Base-by-base conservation (phyloP, 2,329 filamentous ascomycete genomes). In the Verticillium albo-atrum region DNA sequence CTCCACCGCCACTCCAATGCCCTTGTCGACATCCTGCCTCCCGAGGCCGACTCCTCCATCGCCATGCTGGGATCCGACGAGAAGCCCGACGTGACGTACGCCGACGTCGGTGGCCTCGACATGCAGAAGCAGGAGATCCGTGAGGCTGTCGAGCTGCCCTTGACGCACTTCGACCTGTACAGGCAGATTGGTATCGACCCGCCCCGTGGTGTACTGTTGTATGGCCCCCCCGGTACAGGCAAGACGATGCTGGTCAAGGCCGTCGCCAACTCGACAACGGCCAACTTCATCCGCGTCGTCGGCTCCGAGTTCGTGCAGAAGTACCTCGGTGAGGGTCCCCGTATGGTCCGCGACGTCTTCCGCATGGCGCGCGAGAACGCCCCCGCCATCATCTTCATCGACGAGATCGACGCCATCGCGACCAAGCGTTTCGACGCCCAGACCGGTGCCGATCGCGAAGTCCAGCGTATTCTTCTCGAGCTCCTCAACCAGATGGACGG, bases 51-150 rank as follows among this genome's bases (percentile, higher is more conserved):
- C 79, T 97, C 93, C 37, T 97, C 93, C 42, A 99, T 99, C 74
- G 95, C 95, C 65, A 99, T 99, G 95, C 85, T 99, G 58, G 94
- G 94, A 62, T 85, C 89, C 60, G 91, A 97, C 71, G 95, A 99
- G 84, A 99, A 98, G 83, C 95, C 95, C 34, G 95, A 99, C 75
- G 91, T 99, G 61, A 96, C 93, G 51, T 99, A 99, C 70, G 94
- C 93, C 63, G 95, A 99, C 75, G 95, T 99, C 63, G 95, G 95
- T 81, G 95, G 95, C 55, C 79, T 98, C 66, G 95, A 99, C 71
- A 99, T 99, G 95, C 95, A 99, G 79, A 99, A 99, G 82, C 95
- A 99, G 79, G 95, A 99, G 77, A 99, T 99, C 65, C 86, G 95
- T 66, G 95, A 99, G 79, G 95, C 95, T 12, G 95, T 99, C 58